Conservation (phyloP, 306 rosid genomes). For the Macrotyloma uniflorum region DNA sequence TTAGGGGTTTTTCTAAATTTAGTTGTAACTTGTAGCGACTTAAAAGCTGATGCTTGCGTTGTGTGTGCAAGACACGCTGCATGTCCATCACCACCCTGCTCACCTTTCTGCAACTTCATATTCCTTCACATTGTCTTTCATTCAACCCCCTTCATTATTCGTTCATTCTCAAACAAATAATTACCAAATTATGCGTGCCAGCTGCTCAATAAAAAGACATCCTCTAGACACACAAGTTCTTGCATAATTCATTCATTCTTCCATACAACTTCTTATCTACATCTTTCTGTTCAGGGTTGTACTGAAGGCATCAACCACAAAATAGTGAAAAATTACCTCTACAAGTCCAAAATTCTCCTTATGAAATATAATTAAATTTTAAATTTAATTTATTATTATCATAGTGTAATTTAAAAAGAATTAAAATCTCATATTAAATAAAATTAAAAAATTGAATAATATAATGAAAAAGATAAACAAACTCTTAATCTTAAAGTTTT, state of each 20-base stretch:
- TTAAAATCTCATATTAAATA: too few relatives aligned
- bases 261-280: background rate
- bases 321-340: background rate
- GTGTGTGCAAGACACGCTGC: background rate
- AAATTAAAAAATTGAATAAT: too few relatives aligned
- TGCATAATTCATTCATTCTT: background rate
- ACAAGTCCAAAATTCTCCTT: too few relatives aligned
- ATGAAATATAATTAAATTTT: too few relatives aligned
- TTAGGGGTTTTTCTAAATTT: slow-evolving; percentile 18
- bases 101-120: slow-evolving; percentile 9
- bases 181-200: slow-evolving; percentile 2
- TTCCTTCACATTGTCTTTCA: background rate
- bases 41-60: slow-evolving; percentile 15
- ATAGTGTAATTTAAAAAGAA: too few relatives aligned
- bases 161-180: background rate
- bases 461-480: too few relatives aligned
- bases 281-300: background rate
- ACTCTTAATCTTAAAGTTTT: too few relatives aligned
- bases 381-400: too few relatives aligned
- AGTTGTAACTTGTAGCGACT: slow-evolving; percentile 22
- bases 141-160: background rate
- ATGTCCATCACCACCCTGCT: slow-evolving; percentile 18
- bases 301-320: background rate
- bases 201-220: background rate
- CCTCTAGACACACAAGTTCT: background rate